Conservation (phyloP, 2,329 filamentous ascomycete species). For the Fusarium foetens region DNA sequence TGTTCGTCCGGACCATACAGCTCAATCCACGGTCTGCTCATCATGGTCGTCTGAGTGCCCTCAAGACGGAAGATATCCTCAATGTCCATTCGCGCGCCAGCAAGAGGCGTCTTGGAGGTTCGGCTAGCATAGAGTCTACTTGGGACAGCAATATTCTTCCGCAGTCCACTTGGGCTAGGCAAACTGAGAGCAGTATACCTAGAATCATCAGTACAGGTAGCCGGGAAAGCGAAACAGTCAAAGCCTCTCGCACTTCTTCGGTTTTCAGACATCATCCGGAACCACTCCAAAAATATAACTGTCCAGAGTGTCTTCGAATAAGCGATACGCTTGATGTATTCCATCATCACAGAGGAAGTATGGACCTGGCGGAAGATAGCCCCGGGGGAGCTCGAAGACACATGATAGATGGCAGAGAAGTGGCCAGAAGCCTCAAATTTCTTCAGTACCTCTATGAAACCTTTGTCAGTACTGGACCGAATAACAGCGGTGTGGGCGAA, state of each 20-base stretch:
- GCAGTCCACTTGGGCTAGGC: not conserved
- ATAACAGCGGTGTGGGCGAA: not conserved
- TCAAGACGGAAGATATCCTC: not conserved
- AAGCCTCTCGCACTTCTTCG: accelerated
- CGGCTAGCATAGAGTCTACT: accelerated
- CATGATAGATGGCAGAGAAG: not conserved
- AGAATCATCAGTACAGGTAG: not conserved
- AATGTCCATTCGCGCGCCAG: accelerated
- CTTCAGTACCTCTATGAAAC: accelerated
- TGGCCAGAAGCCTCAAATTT: not conserved
- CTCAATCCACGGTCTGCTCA: not conserved
- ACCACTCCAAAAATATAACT: not conserved
- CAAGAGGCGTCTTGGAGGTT: accelerated
- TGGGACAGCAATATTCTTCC: accelerated
- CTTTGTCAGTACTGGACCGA: too few species aligned
- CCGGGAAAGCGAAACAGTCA: not conserved
- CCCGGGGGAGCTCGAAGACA: accelerated
- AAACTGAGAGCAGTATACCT: not conserved
- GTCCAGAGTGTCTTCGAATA: not conserved
- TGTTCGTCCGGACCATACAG: not conserved
- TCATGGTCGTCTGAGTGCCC: not conserved
- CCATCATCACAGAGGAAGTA: not conserved
- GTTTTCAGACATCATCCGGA: not conserved
- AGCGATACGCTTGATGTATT: not conserved
- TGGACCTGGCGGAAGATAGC: not conserved